Conservation (phyloP, 768 basidiomycete species). For the Boletus sensibilis region DNA sequence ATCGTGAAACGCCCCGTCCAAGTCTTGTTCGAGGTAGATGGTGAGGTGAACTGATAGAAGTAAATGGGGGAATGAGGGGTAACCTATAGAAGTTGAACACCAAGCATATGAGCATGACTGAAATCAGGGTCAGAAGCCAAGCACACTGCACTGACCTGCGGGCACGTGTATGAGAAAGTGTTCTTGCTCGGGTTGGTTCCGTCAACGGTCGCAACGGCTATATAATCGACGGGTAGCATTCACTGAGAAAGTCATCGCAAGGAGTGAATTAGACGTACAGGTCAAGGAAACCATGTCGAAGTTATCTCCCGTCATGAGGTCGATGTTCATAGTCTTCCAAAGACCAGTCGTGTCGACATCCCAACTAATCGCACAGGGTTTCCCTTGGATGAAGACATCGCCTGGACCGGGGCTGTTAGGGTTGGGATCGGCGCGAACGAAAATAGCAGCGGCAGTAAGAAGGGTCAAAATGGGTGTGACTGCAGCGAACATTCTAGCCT, state of each 20-base stretch:
- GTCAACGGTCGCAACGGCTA: constrained; percentile 66
- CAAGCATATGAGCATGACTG: neutral
- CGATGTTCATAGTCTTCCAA: constrained; percentile 73
- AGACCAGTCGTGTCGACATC: constrained; percentile 50
- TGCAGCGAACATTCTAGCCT: constrained; percentile 17
- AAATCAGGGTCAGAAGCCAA: neutral
- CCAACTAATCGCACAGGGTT: constrained; percentile 60
- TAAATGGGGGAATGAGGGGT: constrained; percentile 64
- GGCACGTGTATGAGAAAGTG: constrained; percentile 61
- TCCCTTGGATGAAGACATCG: constrained; percentile 54
- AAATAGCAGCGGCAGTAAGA: constrained; percentile 28
- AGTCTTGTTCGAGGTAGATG: constrained; percentile 35
- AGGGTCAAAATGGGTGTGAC: constrained; percentile 12
- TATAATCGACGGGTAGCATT: neutral
- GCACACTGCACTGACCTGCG: constrained; percentile 43
- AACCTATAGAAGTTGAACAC: constrained; percentile 42
- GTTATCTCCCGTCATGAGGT: constrained; percentile 82
- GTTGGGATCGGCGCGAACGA: constrained; percentile 53
- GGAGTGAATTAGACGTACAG: constrained; percentile 42
- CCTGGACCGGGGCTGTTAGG: constrained; percentile 64
- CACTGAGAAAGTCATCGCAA: neutral
- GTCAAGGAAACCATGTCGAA: constrained; percentile 63
- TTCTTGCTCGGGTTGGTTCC: constrained; percentile 52
- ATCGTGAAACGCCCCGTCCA: constrained; percentile 85
- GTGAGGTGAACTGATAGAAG: constrained; percentile 74